A percentile compares a stretch with the other conserved stretches of the same genome.
These are phyloP conservation scores for Leishmania arabica DNA, from an alignment of 208 protist species.

Conservation along the genomic window DNA sequence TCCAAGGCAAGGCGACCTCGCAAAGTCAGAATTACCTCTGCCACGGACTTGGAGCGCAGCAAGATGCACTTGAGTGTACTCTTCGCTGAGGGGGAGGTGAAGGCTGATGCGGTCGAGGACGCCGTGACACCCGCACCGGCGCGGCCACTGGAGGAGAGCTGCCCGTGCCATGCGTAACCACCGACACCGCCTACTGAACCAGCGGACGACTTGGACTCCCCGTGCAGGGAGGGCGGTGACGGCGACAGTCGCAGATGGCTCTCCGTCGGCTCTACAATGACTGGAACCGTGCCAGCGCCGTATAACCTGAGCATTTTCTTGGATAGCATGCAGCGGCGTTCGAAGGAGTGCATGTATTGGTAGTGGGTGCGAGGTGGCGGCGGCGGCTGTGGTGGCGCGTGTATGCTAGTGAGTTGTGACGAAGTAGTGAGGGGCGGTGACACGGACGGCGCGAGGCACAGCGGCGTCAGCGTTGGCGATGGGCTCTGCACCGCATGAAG, in stretches of 20 bases:
- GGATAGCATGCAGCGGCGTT: constrained; percentile 43
- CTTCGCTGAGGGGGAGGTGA: constrained; percentile 19
- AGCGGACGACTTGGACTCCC: not conserved
- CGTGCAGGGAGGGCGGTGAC: not conserved
- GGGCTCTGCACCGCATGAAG: not conserved
- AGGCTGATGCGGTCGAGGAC: not conserved
- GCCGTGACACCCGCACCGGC: not conserved
- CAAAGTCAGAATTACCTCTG: constrained; percentile 91
- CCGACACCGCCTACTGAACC: not conserved
- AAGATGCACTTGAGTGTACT: constrained; percentile 58
- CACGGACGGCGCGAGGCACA: not conserved
- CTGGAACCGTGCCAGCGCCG: constrained; percentile 77
- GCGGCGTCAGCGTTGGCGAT: not conserved
- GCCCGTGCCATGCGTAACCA: not conserved
- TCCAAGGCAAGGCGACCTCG: constrained; percentile 87
- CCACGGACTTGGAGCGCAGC: constrained; percentile 69
- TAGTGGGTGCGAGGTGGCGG: constrained; percentile 36
- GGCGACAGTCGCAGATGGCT: constrained; percentile 13
- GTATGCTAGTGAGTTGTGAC: not conserved
- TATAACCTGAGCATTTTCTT: constrained; percentile 30
- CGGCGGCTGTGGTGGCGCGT: constrained; percentile 1
- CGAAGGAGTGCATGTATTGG: constrained; percentile 54
- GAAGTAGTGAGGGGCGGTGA: constrained; percentile 3
- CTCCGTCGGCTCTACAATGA: constrained; percentile 90
- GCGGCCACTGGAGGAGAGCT: not conserved